phyloP scores from a whole-genome alignment of 2,329 filamentous ascomycete species.

The Dactylonectria estremocensis region DNA sequence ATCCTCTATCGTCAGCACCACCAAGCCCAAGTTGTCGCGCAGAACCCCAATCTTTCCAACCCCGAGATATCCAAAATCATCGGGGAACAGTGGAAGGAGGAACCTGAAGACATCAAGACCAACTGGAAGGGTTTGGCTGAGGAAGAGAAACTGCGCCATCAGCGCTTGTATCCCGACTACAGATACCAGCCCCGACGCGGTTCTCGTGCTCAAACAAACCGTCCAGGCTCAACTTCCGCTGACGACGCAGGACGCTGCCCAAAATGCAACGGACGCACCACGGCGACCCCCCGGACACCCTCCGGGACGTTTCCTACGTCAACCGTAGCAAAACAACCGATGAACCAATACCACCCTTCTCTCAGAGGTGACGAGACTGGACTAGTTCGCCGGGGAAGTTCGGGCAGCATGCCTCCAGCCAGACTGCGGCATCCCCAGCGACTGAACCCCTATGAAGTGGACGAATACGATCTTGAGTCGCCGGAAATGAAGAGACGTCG shows the following conservation, averaged over 20 bases:
- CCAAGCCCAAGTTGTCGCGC: conserved; percentile 84
- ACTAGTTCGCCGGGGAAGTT: conserved; percentile 48
- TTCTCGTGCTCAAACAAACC: conserved; percentile 50
- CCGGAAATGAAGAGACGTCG: conserved; percentile 76
- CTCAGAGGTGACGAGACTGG: conserved; percentile 44
- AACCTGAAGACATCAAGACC: conserved; percentile 81
- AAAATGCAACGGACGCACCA: conserved; percentile 80
- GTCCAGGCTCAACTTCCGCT: conserved; percentile 54
- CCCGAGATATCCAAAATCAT: conserved; percentile 98
- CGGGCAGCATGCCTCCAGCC: conserved; percentile 44
- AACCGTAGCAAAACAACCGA: conserved; percentile 48
- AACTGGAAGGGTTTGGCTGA: conserved; percentile 93
- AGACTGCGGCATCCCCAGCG: conserved; percentile 44
- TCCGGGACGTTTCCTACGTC: conserved; percentile 62
- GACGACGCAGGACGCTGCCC: conserved; percentile 73
- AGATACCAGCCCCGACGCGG: conserved; percentile 90
- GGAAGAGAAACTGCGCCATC: conserved; percentile 92
- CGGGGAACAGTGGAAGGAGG: conserved; percentile 89
- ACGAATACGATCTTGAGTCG: conserved; percentile 59
- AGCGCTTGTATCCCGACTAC: conserved; percentile 92
- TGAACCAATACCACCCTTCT: conserved; percentile 41
- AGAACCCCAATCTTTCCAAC: conserved; percentile 92
- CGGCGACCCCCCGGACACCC: conserved; percentile 74
- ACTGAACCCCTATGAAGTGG: conserved; percentile 45
- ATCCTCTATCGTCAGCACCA: conserved; percentile 97